Evolutionary conservation across 2,329 filamentous ascomycete species (phyloP).

Genomic region (Fonsecaea erecta): DNA sequence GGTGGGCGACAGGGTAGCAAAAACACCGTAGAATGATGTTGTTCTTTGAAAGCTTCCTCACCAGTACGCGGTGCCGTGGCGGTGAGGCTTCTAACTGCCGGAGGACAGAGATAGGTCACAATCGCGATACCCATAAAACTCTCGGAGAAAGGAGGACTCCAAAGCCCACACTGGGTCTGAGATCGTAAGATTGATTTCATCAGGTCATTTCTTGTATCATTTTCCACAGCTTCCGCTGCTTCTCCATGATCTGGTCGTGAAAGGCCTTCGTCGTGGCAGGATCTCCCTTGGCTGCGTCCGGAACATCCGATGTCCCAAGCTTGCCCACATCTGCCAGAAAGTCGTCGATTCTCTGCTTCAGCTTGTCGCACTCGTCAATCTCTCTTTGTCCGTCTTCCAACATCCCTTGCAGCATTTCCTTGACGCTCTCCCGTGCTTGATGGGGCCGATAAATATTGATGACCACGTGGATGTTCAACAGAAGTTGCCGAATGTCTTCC

Average conservation of each 20-base stretch:
- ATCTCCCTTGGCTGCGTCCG: conserved; percentile 18
- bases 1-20: conserved; percentile 1
- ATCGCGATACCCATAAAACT: neutral
- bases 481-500: conserved; percentile 76
- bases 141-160: neutral
- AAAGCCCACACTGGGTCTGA: neutral
- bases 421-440: conserved; percentile 86
- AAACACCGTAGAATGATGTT: neutral
- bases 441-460: conserved; percentile 94
- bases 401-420: conserved; percentile 84
- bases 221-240: conserved; percentile 47
- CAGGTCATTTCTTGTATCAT: conserved; percentile 44
- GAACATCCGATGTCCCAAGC: conserved; percentile 21
- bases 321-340: conserved; percentile 43
- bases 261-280: neutral
- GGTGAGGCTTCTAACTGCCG: neutral
- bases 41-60: neutral
- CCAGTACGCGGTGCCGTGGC: neutral
- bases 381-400: conserved; percentile 73
- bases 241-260: conserved; percentile 40
- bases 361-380: conserved; percentile 74
- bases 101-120: neutral
- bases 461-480: conserved; percentile 90
- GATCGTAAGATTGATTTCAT: neutral
- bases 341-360: conserved; percentile 69